Conservation (phyloP, 2,329 filamentous ascomycete genomes). For the Exophiala bonariae region DNA sequence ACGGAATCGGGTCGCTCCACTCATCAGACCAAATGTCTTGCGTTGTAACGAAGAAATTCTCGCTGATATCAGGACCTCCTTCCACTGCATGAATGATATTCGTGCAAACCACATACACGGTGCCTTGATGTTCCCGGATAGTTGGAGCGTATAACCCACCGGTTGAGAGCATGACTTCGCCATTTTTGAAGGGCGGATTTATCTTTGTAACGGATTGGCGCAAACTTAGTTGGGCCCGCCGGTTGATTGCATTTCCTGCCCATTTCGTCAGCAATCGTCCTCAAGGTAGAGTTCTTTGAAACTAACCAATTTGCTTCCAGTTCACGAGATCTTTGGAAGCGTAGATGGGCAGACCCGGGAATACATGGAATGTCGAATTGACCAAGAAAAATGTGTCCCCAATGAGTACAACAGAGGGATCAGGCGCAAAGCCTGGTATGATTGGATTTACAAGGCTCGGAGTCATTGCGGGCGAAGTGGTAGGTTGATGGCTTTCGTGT, state of each 20-base stretch:
- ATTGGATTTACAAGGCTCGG: constrained; percentile 46
- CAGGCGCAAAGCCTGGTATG: constrained; percentile 62
- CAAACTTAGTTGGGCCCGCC: constrained; percentile 36
- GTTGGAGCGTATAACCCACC: constrained; percentile 50
- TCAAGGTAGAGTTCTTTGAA: background rate
- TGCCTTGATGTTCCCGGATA: constrained; percentile 43
- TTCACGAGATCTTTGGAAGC: constrained; percentile 50
- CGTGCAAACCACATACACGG: constrained; percentile 49
- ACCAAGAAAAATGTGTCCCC: constrained; percentile 57
- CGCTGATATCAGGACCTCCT: constrained; percentile 19
- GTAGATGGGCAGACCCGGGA: constrained; percentile 62
- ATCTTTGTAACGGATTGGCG: constrained; percentile 33
- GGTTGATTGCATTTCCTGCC: constrained; percentile 35
- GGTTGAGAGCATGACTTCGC: constrained; percentile 26
- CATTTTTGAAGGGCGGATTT: constrained; percentile 13
- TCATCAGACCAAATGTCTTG: constrained; percentile 42
- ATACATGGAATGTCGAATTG: constrained; percentile 64
- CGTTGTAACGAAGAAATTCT: constrained; percentile 43
- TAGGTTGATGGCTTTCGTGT: background rate
- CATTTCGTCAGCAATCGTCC: background rate
- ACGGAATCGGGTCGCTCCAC: constrained; percentile 45
- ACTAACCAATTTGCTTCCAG: constrained; percentile 37
- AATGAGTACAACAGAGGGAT: constrained; percentile 57
- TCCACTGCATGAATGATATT: constrained; percentile 34
- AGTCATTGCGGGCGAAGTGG: background rate